Percentiles rank a stretch among this genome's conserved stretches.
Conservation (phyloP, 345 rosid genomes). For the Mallotus nudiflorus region DNA sequence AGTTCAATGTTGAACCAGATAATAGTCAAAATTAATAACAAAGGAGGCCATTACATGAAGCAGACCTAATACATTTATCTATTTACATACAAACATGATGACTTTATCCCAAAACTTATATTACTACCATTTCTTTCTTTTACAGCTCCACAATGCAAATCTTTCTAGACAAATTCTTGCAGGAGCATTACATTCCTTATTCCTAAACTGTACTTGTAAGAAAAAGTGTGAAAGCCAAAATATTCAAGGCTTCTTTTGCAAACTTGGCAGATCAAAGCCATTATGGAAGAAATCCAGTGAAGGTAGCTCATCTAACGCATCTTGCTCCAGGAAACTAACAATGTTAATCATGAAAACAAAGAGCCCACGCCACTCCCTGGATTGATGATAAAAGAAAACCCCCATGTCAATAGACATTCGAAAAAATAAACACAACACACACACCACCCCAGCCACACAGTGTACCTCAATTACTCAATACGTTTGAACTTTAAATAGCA, state of each 20-base stretch:
- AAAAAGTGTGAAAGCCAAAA: constrained; percentile 18
- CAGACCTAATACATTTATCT: not conserved
- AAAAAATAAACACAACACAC: constrained; percentile 24
- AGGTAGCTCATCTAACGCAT: constrained; percentile 42
- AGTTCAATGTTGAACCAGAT: constrained; percentile 22
- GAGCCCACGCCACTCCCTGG: constrained; percentile 52
- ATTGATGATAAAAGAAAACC: constrained; percentile 42
- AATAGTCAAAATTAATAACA: constrained; percentile 20
- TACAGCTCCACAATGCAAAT: constrained; percentile 24
- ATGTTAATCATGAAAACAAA: constrained; percentile 44
- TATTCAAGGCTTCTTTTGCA: constrained; percentile 31
- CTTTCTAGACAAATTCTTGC: constrained; percentile 26
- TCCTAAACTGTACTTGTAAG: constrained; percentile 21
- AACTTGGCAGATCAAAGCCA: constrained; percentile 42
- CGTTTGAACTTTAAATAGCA: constrained; percentile 19
- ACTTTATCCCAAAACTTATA: constrained; percentile 16
- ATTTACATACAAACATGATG: constrained; percentile 19
- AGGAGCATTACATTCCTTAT: constrained; percentile 22
- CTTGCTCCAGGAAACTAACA: constrained; percentile 40
- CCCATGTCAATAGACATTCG: constrained; percentile 50
- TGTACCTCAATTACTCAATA: constrained; percentile 18
- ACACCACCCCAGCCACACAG: constrained; percentile 25
- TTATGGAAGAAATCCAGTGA: constrained; percentile 34
- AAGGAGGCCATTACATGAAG: constrained; percentile 31
- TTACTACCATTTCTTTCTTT: constrained; percentile 18